phyloP scores from a whole-genome alignment of 805 yeast species.

The Kuraishia piskuri region DNA sequence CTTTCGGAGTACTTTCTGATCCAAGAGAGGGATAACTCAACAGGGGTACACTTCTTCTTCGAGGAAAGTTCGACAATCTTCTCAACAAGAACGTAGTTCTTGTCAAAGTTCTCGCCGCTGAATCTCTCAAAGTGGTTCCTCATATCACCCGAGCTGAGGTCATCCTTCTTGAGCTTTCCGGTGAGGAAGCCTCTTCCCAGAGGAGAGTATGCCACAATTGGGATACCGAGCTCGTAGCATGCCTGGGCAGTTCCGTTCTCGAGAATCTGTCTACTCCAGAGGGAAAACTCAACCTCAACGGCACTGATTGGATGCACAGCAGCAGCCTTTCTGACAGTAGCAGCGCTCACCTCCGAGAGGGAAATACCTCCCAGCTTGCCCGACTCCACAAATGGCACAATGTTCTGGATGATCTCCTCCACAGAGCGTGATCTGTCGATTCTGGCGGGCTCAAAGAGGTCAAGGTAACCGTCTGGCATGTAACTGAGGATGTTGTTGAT shows the following conservation, averaged over 20 bases:
- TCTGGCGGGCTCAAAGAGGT: constrained; percentile 68
- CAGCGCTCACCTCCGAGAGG: constrained; percentile 62
- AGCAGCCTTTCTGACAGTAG: constrained; percentile 51
- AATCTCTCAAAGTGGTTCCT: constrained; percentile 48
- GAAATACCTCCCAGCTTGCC: constrained; percentile 69
- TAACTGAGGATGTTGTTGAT: constrained; percentile 34
- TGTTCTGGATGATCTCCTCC: constrained; percentile 47
- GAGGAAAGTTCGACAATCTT: constrained; percentile 42
- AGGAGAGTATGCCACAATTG: constrained; percentile 78
- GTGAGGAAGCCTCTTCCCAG: constrained; percentile 73
- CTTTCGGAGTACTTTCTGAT: constrained; percentile 33
- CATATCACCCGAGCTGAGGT: constrained; percentile 49
- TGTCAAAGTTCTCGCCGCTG: constrained; percentile 41
- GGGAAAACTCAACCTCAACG: constrained; percentile 74
- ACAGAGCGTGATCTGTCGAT: constrained; percentile 48
- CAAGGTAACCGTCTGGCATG: constrained; percentile 33
- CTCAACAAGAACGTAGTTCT: constrained; percentile 43
- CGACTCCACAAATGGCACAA: constrained; percentile 49
- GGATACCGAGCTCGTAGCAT: constrained; percentile 48
- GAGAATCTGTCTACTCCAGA: constrained; percentile 56
- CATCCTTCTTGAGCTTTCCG: constrained; percentile 42
- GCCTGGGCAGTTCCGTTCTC: constrained; percentile 55
- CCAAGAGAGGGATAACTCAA: constrained; percentile 72
- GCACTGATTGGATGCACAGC: constrained; percentile 49
- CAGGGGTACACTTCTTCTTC: constrained; percentile 35